A percentile compares a stretch with the other conserved stretches of the same genome.
phyloP scores from a whole-genome alignment of 1,139 yeast species.

The Yamadazyma dushanensis region DNA sequence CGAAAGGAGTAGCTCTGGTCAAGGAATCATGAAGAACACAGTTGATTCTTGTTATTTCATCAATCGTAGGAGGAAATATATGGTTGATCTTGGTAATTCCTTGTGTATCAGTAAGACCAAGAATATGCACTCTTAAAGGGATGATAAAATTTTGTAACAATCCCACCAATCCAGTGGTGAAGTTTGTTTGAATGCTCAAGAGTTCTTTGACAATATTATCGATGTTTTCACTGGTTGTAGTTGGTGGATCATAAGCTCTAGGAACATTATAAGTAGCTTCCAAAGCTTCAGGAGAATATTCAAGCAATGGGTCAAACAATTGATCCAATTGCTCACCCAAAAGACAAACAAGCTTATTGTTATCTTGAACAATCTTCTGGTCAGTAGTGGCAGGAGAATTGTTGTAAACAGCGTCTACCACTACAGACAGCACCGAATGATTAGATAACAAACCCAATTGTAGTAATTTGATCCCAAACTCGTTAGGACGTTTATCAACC shows the following conservation, averaged over 20 bases:
- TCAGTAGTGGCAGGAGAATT: constrained; percentile 23
- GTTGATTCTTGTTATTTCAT: constrained; percentile 86
- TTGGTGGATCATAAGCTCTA: constrained; percentile 15
- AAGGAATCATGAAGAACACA: constrained; percentile 79
- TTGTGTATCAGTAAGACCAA: constrained; percentile 48
- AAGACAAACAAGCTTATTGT: constrained; percentile 70
- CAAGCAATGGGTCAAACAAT: constrained; percentile 83
- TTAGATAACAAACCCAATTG: constrained; percentile 61
- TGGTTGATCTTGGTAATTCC: constrained; percentile 67
- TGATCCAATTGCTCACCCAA: constrained; percentile 87
- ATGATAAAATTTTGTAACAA: constrained; percentile 76
- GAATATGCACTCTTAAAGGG: constrained; percentile 71
- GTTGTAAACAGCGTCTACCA: constrained; percentile 75
- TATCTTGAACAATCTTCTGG: constrained; percentile 45
- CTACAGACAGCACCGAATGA: constrained; percentile 52
- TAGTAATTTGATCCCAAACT: constrained; percentile 53
- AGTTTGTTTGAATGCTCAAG: constrained; percentile 67
- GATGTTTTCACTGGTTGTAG: constrained; percentile 13
- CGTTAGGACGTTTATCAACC: constrained; percentile 48
- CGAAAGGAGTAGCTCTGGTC: constrained; percentile 63
- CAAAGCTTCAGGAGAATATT: constrained; percentile 87
- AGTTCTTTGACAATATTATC: constrained; percentile 65
- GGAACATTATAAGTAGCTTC: constrained; percentile 67
- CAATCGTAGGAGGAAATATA: constrained; percentile 91
- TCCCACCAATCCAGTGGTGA: constrained; percentile 68